Percentiles rank a stretch among this genome's conserved stretches.
These are phyloP conservation scores for Cardiospermum halicacabum DNA, from an alignment of 345 rosid genomes.

Conservation along the genomic window DNA sequence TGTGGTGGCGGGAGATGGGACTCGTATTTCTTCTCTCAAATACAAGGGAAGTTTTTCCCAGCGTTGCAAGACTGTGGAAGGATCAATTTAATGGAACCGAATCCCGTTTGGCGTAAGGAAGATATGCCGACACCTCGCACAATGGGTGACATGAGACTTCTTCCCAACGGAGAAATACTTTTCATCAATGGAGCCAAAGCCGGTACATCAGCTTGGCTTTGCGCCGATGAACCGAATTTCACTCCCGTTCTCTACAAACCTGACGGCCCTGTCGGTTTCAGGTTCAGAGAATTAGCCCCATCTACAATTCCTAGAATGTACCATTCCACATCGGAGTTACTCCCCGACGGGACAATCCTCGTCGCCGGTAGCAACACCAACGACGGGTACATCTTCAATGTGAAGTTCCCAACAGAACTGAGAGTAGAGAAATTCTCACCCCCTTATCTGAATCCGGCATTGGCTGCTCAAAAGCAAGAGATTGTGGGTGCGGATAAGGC, in stretches of 20 bases:
- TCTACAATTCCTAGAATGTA: slow-evolving; percentile 58
- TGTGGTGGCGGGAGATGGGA: slow-evolving; percentile 59
- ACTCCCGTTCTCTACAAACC: slow-evolving; percentile 47
- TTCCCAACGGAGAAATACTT: slow-evolving; percentile 70
- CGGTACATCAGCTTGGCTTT: slow-evolving; percentile 67
- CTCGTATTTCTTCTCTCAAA: slow-evolving; percentile 24
- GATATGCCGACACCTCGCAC: slow-evolving; percentile 66
- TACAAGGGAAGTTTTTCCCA: slow-evolving; percentile 27
- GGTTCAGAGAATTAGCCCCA: slow-evolving; percentile 39
- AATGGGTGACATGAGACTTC: slow-evolving; percentile 67
- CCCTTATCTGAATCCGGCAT: slow-evolving; percentile 49
- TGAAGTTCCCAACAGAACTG: slow-evolving; percentile 63
- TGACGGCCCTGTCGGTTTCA: slow-evolving; percentile 4
- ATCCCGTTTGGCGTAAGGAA: slow-evolving; percentile 54
- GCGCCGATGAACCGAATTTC: slow-evolving; percentile 62
- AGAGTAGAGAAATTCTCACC: slow-evolving; percentile 72
- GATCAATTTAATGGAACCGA: slow-evolving; percentile 33
- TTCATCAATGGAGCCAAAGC: slow-evolving; percentile 64
- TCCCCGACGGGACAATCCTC: slow-evolving; percentile 60
- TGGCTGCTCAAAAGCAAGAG: no score
- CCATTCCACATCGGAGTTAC: slow-evolving; percentile 44
- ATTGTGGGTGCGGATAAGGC: no score
- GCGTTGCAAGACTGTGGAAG: slow-evolving; percentile 64
- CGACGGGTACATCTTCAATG: slow-evolving; percentile 45
- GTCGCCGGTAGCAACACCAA: slow-evolving; percentile 72